Percentiles rank a stretch among this genome's conserved stretches.
These are phyloP conservation scores for Mortierella sp. DNA, from an alignment of 371 early-diverging fungal genomes.

Conservation along the genomic window DNA sequence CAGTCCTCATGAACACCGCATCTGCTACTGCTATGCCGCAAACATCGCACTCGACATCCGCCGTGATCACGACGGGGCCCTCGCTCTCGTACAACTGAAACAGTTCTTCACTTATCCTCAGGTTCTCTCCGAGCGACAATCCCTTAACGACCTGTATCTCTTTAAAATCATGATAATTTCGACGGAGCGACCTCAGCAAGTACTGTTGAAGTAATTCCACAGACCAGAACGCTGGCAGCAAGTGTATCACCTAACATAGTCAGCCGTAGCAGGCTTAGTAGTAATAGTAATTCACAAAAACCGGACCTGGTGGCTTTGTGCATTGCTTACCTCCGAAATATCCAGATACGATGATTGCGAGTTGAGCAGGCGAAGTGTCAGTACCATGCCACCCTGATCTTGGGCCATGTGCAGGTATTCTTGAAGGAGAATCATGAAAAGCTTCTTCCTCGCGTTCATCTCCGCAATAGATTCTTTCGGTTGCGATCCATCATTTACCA, in stretches of 20 bases:
- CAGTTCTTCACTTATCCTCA: constrained; percentile 62
- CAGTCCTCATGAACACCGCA: constrained; percentile 63
- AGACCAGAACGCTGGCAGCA: constrained; percentile 75
- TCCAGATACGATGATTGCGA: constrained; percentile 74
- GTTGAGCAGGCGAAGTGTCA: constrained; percentile 67
- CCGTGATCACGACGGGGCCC: constrained; percentile 60
- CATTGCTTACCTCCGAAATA: constrained; percentile 60
- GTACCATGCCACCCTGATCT: constrained; percentile 58
- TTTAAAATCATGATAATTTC: constrained; percentile 62
- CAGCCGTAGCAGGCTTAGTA: background rate
- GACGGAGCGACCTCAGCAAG: constrained; percentile 63
- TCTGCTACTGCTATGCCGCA: constrained; percentile 64
- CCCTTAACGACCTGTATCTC: constrained; percentile 69
- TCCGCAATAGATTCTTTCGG: constrained; percentile 6
- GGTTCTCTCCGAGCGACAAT: constrained; percentile 70
- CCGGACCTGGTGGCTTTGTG: no score
- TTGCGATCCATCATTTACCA: background rate
- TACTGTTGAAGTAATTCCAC: constrained; percentile 68
- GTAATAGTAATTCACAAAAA: no score
- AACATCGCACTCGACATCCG: constrained; percentile 59
- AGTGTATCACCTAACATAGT: constrained; percentile 62
- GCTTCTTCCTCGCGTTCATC: constrained; percentile 10
- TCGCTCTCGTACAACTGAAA: constrained; percentile 60
- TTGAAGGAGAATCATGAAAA: constrained; percentile 24
- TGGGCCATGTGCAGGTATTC: constrained; percentile 43